Evolutionary conservation across 176 grass and related monocot genomes (phyloP), one percentile per base, ranked within the genome.

Genomic region (Oryza australiensis): DNA sequence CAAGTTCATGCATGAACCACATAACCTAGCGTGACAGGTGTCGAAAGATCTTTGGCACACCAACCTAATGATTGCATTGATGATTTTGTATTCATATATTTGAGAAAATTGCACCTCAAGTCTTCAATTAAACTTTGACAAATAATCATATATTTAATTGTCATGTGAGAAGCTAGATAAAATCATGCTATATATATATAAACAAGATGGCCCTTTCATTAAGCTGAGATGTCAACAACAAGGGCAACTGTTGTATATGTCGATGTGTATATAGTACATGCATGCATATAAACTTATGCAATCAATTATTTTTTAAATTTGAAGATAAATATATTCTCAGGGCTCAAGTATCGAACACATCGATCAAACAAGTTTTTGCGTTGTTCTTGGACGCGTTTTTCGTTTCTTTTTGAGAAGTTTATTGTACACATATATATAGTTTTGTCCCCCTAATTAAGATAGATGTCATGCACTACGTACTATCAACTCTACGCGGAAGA

Each of bases 401-500:
- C n/a, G n/a, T 80, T 68, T 62, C 9, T 40, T 24, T 4, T 40
- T 60, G 5, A 26, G 0, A 41, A 69, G 34, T 70, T 42, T 42
- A 15, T 22, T 16, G 49, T 55, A 37, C 35, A n/a, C 8, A 26
- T 7, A 23, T 38, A 26, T 38, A 70, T 70, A 70, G 43, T 48
- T 43, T 63, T 63, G n/a, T 9, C 32, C 20, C 38, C 29, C 16
- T 55, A 35, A 35, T 35, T 35, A 35, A 35, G 40, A 16, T 55
- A 35, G 40, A 37, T 85, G 83, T 15, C 35, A 73, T 26, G 43
- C n/a, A 6, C 72, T 55, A 55, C 18, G 18, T 79, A 40, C 63
- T 79, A 72, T 57, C 75, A 73, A 85, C 70, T 78, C 70, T 82
- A 89, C 82, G 64, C 82, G 77, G 20, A 85, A 89, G 82, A 89